These are phyloP conservation scores for Tetrastigma voinierianum DNA, from an alignment of 164 flowering plant genomes.

Conservation along the genomic window DNA sequence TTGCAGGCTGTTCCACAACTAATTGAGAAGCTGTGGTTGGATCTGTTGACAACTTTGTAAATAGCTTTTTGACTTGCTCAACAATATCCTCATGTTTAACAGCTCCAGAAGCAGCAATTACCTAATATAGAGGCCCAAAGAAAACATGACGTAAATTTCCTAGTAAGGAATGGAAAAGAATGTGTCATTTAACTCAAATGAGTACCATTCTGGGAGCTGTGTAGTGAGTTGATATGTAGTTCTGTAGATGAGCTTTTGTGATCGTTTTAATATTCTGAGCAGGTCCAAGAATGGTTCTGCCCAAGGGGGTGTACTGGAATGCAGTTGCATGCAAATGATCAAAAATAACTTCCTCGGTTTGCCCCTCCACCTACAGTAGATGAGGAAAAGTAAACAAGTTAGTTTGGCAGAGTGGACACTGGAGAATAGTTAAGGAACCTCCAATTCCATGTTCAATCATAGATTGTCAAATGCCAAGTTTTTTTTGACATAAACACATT, in stretches of 20 bases:
- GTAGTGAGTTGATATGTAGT: constrained; percentile 84
- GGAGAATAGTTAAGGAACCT: too few relatives aligned
- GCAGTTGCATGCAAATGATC: constrained; percentile 99
- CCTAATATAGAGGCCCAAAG: constrained; percentile 39
- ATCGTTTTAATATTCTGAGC: constrained; percentile 78
- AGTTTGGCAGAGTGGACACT: too few relatives aligned
- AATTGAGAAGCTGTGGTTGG: constrained; percentile 78
- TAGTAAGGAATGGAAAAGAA: neutral
- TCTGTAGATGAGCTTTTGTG: constrained; percentile 62
- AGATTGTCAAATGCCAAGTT: too few relatives aligned
- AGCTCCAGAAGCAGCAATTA: constrained; percentile 90
- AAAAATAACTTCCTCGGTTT: constrained; percentile 88
- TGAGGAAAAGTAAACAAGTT: too few relatives aligned
- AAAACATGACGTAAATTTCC: neutral
- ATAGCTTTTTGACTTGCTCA: constrained; percentile 71
- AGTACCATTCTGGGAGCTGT: constrained; percentile 90
- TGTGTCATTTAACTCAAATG: too few relatives aligned
- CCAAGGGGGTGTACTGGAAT: constrained; percentile 88
- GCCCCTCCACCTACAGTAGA: constrained; percentile 72
- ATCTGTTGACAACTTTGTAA: constrained; percentile 76
- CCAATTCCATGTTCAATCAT: too few relatives aligned
- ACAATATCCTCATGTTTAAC: constrained; percentile 95
- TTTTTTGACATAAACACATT: too few relatives aligned
- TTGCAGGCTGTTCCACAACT: constrained; percentile 72
- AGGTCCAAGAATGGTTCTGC: constrained; percentile 94